A percentile compares a stretch with the other conserved stretches of the same genome.
Evolutionary conservation across 305 asterid species (phyloP).

Genomic region (Fraxinus floribunda): DNA sequence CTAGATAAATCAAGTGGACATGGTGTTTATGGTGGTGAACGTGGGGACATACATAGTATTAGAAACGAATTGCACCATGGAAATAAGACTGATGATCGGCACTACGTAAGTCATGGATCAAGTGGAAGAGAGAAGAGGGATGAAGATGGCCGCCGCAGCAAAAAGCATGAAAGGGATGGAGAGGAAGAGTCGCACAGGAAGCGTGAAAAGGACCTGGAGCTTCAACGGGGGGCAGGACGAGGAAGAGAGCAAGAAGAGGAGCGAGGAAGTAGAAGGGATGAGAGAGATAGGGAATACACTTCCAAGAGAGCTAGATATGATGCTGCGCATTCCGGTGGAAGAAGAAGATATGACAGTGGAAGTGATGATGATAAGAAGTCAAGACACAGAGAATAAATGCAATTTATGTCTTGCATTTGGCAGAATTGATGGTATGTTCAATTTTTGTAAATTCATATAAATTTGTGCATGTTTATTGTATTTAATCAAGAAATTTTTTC

Average conservation of each 20-base stretch:
- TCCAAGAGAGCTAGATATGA: conserved; percentile 60
- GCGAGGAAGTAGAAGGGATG: conserved; percentile 35
- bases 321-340: conserved; percentile 51
- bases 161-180: conserved; percentile 50
- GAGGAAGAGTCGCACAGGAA: conserved; percentile 28
- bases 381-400: conserved; percentile 29
- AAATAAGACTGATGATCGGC: conserved; percentile 32
- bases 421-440: conserved; percentile 24
- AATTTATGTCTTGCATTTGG: conserved; percentile 19
- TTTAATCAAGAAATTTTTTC: neutral
- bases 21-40: conserved; percentile 27
- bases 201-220: conserved; percentile 43
- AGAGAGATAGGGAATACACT: conserved; percentile 40
- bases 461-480: neutral
- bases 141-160: conserved; percentile 40
- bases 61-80: conserved; percentile 33
- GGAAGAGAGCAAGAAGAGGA: conserved; percentile 45
- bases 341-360: conserved; percentile 50
- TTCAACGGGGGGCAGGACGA: conserved; percentile 21
- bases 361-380: conserved; percentile 49
- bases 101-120: conserved; percentile 36
- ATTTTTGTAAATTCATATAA: neutral
- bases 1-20: conserved; percentile 24
- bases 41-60: conserved; percentile 14
- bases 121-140: conserved; percentile 49